Evolutionary conservation across 306 rosid genomes (phyloP).

Genomic region (Acacia acuminata): DNA sequence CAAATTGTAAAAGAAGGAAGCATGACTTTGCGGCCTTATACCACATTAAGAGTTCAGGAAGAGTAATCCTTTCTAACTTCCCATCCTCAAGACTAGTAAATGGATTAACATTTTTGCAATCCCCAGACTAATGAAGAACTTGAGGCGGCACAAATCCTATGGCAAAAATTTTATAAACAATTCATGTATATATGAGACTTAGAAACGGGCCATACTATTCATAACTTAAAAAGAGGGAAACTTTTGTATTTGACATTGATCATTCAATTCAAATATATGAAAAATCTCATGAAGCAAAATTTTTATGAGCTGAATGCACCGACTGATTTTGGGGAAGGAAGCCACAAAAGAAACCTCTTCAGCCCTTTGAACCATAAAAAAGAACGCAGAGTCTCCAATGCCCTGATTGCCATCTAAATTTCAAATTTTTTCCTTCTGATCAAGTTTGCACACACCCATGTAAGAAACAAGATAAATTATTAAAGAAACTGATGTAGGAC

Average conservation of each 20-base stretch:
- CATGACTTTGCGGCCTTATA: not conserved
- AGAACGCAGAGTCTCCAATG: not conserved
- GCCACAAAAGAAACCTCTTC: constrained; percentile 13
- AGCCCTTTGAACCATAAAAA: constrained; percentile 11
- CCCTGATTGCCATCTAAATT: constrained; percentile 17
- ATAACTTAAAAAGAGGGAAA: not conserved
- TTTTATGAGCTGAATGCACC: constrained; percentile 7
- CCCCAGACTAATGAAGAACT: constrained; percentile 13
- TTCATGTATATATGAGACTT: not conserved
- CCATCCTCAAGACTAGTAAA: constrained; percentile 7
- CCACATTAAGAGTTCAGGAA: not conserved
- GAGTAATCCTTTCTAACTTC: constrained; percentile 1
- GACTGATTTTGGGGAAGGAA: constrained; percentile 8
- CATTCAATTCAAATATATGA: constrained; percentile 6
- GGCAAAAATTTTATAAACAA: not conserved
- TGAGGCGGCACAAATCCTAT: constrained; percentile 2
- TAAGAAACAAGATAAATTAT: constrained; percentile 11
- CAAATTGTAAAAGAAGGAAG: not conserved
- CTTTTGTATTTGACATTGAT: not conserved
- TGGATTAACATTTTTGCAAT: constrained; percentile 7
- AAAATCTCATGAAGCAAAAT: not conserved
- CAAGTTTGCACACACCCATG: not conserved
- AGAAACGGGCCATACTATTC: not conserved
- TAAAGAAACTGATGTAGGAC: constrained; percentile 13
- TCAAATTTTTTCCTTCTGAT: constrained; percentile 14